These are phyloP conservation scores for Teunomyces tritomae DNA, from an alignment of 805 yeast species.

Conservation along the genomic window DNA sequence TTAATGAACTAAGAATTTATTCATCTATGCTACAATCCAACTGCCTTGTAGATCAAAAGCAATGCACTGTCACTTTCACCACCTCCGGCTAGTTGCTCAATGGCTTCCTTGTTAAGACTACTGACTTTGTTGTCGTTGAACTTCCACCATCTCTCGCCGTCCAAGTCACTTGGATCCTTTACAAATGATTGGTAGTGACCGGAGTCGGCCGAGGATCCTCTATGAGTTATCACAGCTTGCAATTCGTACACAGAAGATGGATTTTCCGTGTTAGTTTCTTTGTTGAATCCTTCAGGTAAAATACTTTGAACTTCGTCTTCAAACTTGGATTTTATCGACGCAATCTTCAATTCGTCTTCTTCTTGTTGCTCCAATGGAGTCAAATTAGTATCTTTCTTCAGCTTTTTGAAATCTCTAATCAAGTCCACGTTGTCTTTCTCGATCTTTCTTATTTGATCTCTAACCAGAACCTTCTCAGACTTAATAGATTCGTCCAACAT, in stretches of 20 bases:
- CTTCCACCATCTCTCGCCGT: constrained; percentile 85
- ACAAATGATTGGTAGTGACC: constrained; percentile 96
- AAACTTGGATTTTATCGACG: constrained; percentile 51
- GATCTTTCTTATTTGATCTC: constrained; percentile 75
- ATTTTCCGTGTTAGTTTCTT: constrained; percentile 58
- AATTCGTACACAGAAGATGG: constrained; percentile 87
- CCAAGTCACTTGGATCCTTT: constrained; percentile 60
- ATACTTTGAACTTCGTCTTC: constrained; percentile 41
- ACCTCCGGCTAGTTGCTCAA: constrained; percentile 90
- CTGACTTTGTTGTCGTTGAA: constrained; percentile 91
- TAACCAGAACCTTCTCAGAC: constrained; percentile 59
- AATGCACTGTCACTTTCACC: constrained; percentile 97
- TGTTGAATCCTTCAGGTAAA: constrained; percentile 35
- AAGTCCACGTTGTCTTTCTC: constrained; percentile 75
- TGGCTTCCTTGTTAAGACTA: constrained; percentile 72
- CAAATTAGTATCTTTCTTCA: constrained; percentile 37
- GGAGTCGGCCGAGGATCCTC: constrained; percentile 93
- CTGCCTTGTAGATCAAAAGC: constrained; percentile 79
- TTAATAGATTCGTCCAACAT: constrained; percentile 77
- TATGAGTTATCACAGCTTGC: constrained; percentile 82
- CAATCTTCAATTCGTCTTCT: constrained; percentile 50
- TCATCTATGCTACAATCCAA: constrained; percentile 47
- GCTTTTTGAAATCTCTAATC: constrained; percentile 67
- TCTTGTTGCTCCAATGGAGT: constrained; percentile 56
- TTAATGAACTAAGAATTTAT: not conserved